These are phyloP conservation scores for Annulohypoxylon moriforme DNA, from an alignment of 495 filamentous ascomycete species.

Conservation along the genomic window DNA sequence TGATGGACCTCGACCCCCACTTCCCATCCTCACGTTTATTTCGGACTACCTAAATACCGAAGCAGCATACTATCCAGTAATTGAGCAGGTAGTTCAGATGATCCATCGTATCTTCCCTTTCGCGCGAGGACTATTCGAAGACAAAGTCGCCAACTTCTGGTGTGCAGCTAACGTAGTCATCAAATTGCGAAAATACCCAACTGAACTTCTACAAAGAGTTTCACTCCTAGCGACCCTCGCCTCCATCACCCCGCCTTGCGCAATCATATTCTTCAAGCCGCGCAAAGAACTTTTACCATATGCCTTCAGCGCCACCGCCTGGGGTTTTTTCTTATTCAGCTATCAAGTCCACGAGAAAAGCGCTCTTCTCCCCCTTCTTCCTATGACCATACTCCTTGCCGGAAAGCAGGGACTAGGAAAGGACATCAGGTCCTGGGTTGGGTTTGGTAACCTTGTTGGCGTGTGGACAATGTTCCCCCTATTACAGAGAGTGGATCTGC, in stretches of 20 bases:
- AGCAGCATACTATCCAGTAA: constrained; percentile 73
- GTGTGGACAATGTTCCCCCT: constrained; percentile 96
- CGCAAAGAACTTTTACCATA: constrained; percentile 79
- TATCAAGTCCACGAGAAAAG: constrained; percentile 99
- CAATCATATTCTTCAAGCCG: constrained; percentile 82
- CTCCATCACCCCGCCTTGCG: constrained; percentile 80
- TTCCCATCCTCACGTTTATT: constrained; percentile 67
- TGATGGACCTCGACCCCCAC: constrained; percentile 63
- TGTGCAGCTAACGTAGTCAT: constrained; percentile 88
- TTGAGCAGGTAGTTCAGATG: constrained; percentile 82
- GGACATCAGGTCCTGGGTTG: constrained; percentile 85
- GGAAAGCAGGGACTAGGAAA: constrained; percentile 79
- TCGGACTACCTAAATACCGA: constrained; percentile 69
- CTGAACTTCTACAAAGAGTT: constrained; percentile 75
- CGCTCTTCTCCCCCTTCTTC: constrained; percentile 87
- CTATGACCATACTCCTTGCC: constrained; percentile 87
- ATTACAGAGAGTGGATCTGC: constrained; percentile 83
- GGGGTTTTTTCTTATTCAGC: constrained; percentile 97
- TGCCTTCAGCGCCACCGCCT: constrained; percentile 82
- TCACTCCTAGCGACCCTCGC: constrained; percentile 79
- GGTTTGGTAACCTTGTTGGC: constrained; percentile 90
- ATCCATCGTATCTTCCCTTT: constrained; percentile 95
- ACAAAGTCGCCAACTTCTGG: constrained; percentile 99
- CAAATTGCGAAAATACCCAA: constrained; percentile 80
- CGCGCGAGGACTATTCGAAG: constrained; percentile 92